phyloP scores from a whole-genome alignment of 2,329 filamentous ascomycete species.

The Alternaria angustiovoidea region DNA sequence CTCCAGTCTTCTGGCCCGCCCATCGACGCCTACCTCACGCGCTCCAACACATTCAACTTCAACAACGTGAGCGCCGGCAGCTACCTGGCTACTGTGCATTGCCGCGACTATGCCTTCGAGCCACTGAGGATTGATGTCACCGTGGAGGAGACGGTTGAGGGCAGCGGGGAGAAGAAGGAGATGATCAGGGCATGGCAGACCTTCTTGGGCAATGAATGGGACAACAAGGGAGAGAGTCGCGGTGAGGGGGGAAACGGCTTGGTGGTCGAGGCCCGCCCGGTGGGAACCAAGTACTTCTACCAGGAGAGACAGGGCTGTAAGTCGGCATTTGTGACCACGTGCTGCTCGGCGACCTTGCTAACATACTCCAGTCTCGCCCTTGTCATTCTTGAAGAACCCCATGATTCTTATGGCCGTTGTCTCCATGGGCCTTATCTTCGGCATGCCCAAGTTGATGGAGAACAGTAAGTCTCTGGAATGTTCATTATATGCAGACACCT shows the following conservation, averaged over 20 bases:
- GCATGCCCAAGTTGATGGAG: conserved; percentile 94
- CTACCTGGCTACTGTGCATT: conserved; percentile 85
- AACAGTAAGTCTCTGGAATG: conserved; percentile 74
- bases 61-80: conserved; percentile 72
- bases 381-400: conserved; percentile 87
- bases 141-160: conserved; percentile 37
- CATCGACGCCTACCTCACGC: conserved; percentile 70
- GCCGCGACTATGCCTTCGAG: conserved; percentile 76
- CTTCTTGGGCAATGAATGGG: conserved; percentile 88
- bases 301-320: conserved; percentile 77
- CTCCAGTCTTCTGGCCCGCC: conserved; percentile 65
- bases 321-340: conserved; percentile 46
- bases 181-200: conserved; percentile 80
- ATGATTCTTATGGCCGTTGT: conserved; percentile 95
- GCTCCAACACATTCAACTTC: conserved; percentile 78
- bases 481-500: neutral
- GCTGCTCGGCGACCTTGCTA: conserved; percentile 16
- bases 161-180: conserved; percentile 44
- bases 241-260: conserved; percentile 55
- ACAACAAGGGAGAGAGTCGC: conserved; percentile 76
- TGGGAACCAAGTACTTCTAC: conserved; percentile 77
- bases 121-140: conserved; percentile 81
- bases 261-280: conserved; percentile 67
- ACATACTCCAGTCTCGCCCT: conserved; percentile 69
- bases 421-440: conserved; percentile 82